Base-by-base conservation (phyloP, 352 stramenopile species). In the Pythium biforme region DNA sequence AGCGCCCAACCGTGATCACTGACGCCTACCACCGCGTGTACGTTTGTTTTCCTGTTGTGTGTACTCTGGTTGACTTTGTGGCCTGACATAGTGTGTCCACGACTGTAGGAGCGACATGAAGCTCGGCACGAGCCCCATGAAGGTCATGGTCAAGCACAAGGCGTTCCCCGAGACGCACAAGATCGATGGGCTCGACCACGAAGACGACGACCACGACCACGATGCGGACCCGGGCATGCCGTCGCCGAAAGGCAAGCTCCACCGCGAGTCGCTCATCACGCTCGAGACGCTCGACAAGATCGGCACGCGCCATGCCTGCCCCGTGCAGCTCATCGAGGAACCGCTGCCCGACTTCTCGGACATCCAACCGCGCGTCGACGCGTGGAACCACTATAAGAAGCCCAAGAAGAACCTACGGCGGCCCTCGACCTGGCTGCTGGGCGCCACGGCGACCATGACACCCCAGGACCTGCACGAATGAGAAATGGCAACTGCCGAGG, bases 281-380 rank as follows among this genome's bases (percentile, higher is more conserved):
- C 64, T 92, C n/a, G 83, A 89, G 64, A 89, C 75, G 22, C 66
- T 90, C 27, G 83, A 92, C 67, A 86, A 85, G 59, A 90, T 92
- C 41, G 83, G 83, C 62, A 90, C 83, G 25, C 76, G 83, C 64
- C 77, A 78, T 34, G 77, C 80, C 11, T 90, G 79, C 55, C 82
- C 80, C 23, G 77, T 92, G 56, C 83, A 89, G 33, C 56, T 90
- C 43, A 72, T 92, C 34, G 69, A 83, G 22, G 75, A 85, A 43
- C 66, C 75, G n/a, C 66, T 76, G 25, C 72, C 74, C 5, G 77
- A 85, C 49, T 89, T 88, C 47, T 89, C 78, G 14, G 66, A 71
- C 25, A 68, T 90, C 9, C 72, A 64, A 34, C 69, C 77, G 27
- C 75, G 75, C 26, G 78, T 88, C 22, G 78, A 88, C 63, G 81